Evolutionary conservation across 306 rosid genomes (phyloP).

Genomic region (Coriaria nepalensis): DNA sequence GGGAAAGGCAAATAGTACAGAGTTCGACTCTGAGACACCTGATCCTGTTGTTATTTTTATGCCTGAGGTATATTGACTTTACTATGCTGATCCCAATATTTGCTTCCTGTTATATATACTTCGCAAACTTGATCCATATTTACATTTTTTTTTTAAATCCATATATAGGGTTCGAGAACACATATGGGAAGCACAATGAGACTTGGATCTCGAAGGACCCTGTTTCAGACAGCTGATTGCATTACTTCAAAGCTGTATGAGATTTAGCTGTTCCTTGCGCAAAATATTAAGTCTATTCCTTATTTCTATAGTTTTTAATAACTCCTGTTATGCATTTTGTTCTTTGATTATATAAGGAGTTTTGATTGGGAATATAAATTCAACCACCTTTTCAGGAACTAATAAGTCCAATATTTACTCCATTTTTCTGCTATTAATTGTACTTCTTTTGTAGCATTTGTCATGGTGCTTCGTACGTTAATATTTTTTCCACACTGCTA

Average conservation of each 20-base stretch:
- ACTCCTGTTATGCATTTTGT: too few relatives aligned
- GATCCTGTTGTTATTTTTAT: conserved; percentile 90
- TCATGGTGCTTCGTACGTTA: too few relatives aligned
- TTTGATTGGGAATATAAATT: too few relatives aligned
- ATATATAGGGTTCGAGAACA: conserved; percentile 71
- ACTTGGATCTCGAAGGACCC: conserved; percentile 89
- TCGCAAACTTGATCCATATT: conserved; percentile 1
- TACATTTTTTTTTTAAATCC: neutral
- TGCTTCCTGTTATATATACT: conserved; percentile 2
- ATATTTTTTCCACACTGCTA: conserved; percentile 19
- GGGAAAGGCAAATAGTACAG: conserved; percentile 77
- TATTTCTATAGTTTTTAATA: too few relatives aligned
- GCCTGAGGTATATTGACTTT: conserved; percentile 66
- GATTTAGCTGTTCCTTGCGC: conserved; percentile 7
- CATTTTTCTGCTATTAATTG: too few relatives aligned
- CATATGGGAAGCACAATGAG: conserved; percentile 99
- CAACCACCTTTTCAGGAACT: too few relatives aligned
- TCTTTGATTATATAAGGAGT: too few relatives aligned
- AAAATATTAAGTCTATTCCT: neutral
- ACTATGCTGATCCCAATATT: neutral
- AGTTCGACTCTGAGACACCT: conserved; percentile 66
- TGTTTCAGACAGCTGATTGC: conserved; percentile 60
- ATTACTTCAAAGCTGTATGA: conserved; percentile 85
- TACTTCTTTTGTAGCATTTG: too few relatives aligned
- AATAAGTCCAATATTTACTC: too few relatives aligned